Percentiles rank a stretch among this genome's conserved stretches.
These are phyloP conservation scores for Globisporangium nodosum DNA, from an alignment of 352 stramenopile species.

Conservation along the genomic window DNA sequence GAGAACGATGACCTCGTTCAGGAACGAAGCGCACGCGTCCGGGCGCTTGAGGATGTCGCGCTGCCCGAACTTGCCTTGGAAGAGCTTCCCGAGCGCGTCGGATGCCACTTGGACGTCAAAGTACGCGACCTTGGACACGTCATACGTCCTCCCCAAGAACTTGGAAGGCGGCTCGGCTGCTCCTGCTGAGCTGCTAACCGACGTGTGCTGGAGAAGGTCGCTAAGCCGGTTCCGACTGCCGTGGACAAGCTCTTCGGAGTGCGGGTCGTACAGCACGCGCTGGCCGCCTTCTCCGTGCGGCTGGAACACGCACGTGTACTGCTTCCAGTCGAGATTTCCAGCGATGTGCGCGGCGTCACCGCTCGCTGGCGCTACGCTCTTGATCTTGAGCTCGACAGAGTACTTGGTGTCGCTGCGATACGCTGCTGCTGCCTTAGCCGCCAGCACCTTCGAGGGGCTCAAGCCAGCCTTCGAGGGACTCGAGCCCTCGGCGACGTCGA, in stretches of 20 bases:
- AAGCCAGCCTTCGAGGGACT: slow-evolving; percentile 11
- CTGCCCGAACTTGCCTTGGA: slow-evolving; percentile 36
- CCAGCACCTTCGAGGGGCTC: too few species aligned
- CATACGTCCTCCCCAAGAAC: slow-evolving; percentile 49
- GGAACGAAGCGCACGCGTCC: slow-evolving; percentile 16
- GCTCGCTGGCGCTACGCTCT: slow-evolving; percentile 11
- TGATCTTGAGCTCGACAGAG: slow-evolving; percentile 41
- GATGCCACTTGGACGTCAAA: slow-evolving; percentile 47
- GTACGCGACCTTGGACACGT: slow-evolving; percentile 46
- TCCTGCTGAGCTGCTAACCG: background rate
- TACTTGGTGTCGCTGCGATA: slow-evolving; percentile 35
- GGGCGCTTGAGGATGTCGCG: slow-evolving; percentile 23
- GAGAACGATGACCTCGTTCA: slow-evolving; percentile 30
- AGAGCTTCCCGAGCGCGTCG: slow-evolving; percentile 24
- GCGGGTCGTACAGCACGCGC: slow-evolving; percentile 36
- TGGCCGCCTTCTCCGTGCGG: slow-evolving; percentile 40
- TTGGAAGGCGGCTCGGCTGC: slow-evolving; percentile 8
- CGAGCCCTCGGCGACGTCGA: slow-evolving; percentile 20
- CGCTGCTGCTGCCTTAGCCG: background rate
- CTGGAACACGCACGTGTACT: slow-evolving; percentile 41
- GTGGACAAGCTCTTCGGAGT: slow-evolving; percentile 36
- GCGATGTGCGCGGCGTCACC: background rate
- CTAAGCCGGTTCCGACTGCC: slow-evolving; percentile 24
- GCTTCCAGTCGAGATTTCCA: slow-evolving; percentile 22
- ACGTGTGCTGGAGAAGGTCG: slow-evolving; percentile 23